Conservation (phyloP, 495 filamentous ascomycete species). For the Beverwykella pulmonaria region DNA sequence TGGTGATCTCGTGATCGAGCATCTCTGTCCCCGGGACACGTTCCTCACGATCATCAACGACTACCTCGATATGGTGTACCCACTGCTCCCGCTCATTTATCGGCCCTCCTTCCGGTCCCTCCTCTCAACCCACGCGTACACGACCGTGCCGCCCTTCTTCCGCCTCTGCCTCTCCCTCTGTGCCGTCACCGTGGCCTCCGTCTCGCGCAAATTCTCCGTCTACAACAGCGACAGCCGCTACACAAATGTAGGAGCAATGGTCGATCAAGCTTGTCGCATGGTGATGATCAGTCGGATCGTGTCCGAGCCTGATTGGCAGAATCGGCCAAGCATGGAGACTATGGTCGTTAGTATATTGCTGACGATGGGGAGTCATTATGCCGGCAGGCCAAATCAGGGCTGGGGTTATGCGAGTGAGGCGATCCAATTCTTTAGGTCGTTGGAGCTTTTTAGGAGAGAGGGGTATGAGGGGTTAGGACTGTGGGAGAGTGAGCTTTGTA, state of each 20-base stretch:
- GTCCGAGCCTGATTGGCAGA: neutral
- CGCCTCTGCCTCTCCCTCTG: slow-evolving; percentile 12
- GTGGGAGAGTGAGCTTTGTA: neutral
- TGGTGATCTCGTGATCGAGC: slow-evolving; percentile 3
- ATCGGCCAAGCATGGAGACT: neutral
- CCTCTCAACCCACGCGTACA: neutral
- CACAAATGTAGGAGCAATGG: neutral
- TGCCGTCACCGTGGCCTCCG: slow-evolving; percentile 5
- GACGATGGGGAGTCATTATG: neutral
- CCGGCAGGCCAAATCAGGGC: slow-evolving; percentile 4
- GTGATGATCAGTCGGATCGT: neutral
- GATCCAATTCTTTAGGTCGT: neutral
- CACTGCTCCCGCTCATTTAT: slow-evolving; percentile 1
- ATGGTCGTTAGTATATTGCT: neutral
- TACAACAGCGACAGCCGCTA: neutral
- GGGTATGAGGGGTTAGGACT: neutral
- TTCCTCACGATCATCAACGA: slow-evolving; percentile 7
- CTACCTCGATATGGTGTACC: slow-evolving; percentile 15
- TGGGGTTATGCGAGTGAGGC: slow-evolving; percentile 13
- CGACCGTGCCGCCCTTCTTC: neutral
- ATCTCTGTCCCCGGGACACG: neutral
- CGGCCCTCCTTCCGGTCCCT: neutral
- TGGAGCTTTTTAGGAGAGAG: slow-evolving; percentile 3
- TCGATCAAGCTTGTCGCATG: neutral
- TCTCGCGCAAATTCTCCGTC: slow-evolving; percentile 4